These are phyloP conservation scores for Cucurbitaria berberidis DNA, from an alignment of 2,329 filamentous ascomycete genomes.

Conservation along the genomic window DNA sequence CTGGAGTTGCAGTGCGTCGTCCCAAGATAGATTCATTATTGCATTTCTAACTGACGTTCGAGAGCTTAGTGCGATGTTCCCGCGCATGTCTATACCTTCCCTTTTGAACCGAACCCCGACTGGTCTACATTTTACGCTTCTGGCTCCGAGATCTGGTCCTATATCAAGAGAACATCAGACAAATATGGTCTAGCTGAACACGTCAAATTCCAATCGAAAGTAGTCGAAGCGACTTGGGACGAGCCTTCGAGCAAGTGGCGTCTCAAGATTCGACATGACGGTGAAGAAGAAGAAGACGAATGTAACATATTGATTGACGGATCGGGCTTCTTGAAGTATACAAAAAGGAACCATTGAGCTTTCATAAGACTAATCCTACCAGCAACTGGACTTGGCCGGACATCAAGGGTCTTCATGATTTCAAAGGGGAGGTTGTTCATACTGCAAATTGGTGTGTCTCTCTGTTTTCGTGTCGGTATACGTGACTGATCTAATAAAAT, in stretches of 20 bases:
- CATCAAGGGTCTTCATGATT: not conserved
- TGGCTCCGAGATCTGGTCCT: not conserved
- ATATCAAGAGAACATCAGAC: not conserved
- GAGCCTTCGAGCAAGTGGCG: not conserved
- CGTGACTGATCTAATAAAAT: no score
- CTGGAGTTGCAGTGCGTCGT: not conserved
- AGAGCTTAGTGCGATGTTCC: constrained; percentile 4
- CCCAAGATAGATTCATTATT: no score
- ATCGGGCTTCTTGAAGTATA: not conserved
- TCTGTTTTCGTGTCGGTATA: no score
- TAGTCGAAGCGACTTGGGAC: not conserved
- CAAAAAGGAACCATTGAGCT: no score
- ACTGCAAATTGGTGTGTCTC: not conserved
- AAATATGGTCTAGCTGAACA: not conserved
- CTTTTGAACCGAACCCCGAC: not conserved
- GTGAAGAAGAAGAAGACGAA: not conserved
- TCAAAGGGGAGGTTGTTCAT: not conserved
- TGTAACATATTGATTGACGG: not conserved
- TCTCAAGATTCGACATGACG: not conserved
- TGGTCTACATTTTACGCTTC: not conserved
- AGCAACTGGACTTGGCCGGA: not conserved
- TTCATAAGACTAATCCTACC: no score
- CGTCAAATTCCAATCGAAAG: not conserved
- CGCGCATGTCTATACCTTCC: constrained; percentile 2
- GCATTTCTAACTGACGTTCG: no score